Conservation (phyloP, 257 asterid species). For the Cynanchum wilfordii region DNA sequence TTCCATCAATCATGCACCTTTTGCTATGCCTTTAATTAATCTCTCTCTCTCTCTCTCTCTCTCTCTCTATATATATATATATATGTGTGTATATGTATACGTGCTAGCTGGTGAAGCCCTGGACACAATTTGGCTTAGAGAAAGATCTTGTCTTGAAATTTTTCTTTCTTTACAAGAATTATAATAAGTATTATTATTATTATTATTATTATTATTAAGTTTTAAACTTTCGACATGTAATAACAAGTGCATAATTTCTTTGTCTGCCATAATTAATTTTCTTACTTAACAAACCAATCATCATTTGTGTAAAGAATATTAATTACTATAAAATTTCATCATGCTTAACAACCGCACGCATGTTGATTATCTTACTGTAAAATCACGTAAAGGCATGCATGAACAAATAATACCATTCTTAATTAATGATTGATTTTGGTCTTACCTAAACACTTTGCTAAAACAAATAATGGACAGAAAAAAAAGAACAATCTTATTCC, state of each 20-base stretch:
- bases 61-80: neutral
- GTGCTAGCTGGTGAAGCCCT: neutral
- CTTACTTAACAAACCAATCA: constrained; percentile 14
- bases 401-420: too few species aligned
- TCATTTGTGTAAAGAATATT: constrained; percentile 23
- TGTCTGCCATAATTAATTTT: constrained; percentile 41
- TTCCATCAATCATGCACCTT: neutral
- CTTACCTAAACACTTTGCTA: too few species aligned
- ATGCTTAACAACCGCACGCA: neutral
- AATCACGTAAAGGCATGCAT: too few species aligned
- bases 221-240: constrained; percentile 16
- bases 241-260: constrained; percentile 15
- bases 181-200: neutral
- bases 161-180: neutral
- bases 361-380: too few species aligned
- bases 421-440: too few species aligned
- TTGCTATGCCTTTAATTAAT: neutral
- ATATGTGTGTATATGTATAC: too few species aligned
- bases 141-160: neutral
- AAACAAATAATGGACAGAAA: too few species aligned
- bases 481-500: too few species aligned
- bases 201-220: neutral
- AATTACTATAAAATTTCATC: constrained; percentile 13
- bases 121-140: neutral
- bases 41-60: neutral